Conservation (phyloP, 2,329 filamentous ascomycete genomes). For the Byssothecium circinans region DNA sequence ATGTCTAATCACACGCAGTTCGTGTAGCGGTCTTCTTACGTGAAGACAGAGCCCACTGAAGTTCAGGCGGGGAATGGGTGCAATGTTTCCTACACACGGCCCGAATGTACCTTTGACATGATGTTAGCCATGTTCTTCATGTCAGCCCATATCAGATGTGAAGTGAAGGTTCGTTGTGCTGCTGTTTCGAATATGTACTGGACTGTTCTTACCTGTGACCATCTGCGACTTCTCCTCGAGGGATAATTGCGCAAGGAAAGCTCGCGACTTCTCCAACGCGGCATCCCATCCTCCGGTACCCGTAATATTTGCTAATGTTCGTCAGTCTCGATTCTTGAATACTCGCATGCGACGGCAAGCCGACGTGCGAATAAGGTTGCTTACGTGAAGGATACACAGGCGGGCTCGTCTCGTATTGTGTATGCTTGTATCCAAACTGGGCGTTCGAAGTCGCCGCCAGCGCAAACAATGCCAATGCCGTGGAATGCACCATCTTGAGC, state of each 20-base stretch:
- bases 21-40: no score
- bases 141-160: no score
- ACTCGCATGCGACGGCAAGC: not conserved
- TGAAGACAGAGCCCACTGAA: constrained; percentile 46
- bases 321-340: not conserved
- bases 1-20: no score
- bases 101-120: constrained; percentile 21
- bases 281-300: constrained; percentile 37
- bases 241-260: constrained; percentile 33
- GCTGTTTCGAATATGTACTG: not conserved
- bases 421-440: constrained; percentile 22
- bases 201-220: constrained; percentile 30
- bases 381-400: constrained; percentile 32
- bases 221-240: constrained; percentile 39
- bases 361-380: constrained; percentile 1
- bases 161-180: no score
- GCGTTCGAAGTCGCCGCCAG: constrained; percentile 14
- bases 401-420: constrained; percentile 31
- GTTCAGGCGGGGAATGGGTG: constrained; percentile 40
- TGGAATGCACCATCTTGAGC: constrained; percentile 7
- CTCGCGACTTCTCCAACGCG: constrained; percentile 36
- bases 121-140: not conserved
- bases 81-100: constrained; percentile 36
- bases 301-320: constrained; percentile 24
- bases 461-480: constrained; percentile 7